A percentile compares a stretch with the other conserved stretches of the same genome.
These are phyloP conservation scores for Stereocaulon alpinum DNA, from an alignment of 495 filamentous ascomycete genomes.

Conservation along the genomic window DNA sequence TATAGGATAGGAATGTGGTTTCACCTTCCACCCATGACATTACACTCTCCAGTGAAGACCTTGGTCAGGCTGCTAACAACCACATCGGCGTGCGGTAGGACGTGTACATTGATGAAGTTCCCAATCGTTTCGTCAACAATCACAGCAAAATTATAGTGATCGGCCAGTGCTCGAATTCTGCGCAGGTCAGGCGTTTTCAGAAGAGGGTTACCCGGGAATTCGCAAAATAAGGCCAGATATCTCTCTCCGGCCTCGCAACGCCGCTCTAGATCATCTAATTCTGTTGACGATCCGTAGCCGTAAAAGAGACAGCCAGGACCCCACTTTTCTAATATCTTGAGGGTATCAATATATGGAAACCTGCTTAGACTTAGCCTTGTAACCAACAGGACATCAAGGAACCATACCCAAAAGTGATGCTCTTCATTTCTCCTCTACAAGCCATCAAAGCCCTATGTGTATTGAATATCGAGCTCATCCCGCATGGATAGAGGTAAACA, in stretches of 20 bases:
- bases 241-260: slow-evolving; percentile 62
- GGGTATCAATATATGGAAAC: slow-evolving; percentile 92
- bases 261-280: slow-evolving; percentile 76
- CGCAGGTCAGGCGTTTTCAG: slow-evolving; percentile 72
- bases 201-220: slow-evolving; percentile 89
- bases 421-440: slow-evolving; percentile 49
- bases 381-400: slow-evolving; percentile 6
- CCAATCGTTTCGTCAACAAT: slow-evolving; percentile 89
- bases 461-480: slow-evolving; percentile 93
- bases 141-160: slow-evolving; percentile 78
- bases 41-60: slow-evolving; percentile 92
- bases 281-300: slow-evolving; percentile 67
- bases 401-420: slow-evolving; percentile 55
- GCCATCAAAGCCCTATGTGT: slow-evolving; percentile 62
- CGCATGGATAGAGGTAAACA: slow-evolving; percentile 76
- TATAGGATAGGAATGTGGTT: slow-evolving; percentile 2
- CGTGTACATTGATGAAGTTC: slow-evolving; percentile 90
- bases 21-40: slow-evolving; percentile 87
- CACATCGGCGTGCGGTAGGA: slow-evolving; percentile 78
- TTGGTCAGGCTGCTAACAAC: slow-evolving; percentile 93
- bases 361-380: slow-evolving; percentile 39
- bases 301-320: slow-evolving; percentile 87
- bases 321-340: slow-evolving; percentile 92
- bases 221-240: slow-evolving; percentile 81
- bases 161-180: slow-evolving; percentile 69